Conservation (phyloP, 257 asterid genomes). For the Handroanthus guayacan region DNA sequence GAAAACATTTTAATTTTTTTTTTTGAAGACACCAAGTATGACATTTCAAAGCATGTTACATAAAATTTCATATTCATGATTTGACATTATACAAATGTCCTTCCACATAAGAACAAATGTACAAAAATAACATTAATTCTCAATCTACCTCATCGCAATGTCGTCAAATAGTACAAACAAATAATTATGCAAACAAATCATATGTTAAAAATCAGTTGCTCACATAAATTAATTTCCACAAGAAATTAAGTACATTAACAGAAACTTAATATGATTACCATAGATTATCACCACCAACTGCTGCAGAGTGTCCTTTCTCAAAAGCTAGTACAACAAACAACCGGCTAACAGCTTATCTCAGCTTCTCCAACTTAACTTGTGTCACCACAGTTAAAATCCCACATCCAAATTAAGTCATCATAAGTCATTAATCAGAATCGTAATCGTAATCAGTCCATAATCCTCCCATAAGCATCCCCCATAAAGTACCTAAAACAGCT, state of each 20-base stretch:
- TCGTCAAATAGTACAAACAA: conserved; percentile 29
- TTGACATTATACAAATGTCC: neutral
- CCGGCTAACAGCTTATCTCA: too few species aligned
- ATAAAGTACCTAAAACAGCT: conserved; percentile 72
- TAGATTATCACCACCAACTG: conserved; percentile 5
- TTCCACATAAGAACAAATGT: conserved; percentile 1
- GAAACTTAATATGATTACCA: conserved; percentile 27
- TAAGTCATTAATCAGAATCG: neutral
- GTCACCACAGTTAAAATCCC: conserved; percentile 7
- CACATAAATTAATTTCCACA: conserved; percentile 10
- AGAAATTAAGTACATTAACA: conserved; percentile 2
- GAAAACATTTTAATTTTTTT: too few species aligned
- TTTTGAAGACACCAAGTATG: too few species aligned
- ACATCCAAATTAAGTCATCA: neutral
- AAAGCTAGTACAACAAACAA: neutral
- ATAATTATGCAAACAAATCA: conserved; percentile 33
- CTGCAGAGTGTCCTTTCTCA: conserved; percentile 1
- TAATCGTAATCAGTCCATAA: conserved; percentile 46
- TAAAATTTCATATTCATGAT: too few species aligned
- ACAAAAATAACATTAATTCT: neutral
- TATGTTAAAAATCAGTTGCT: conserved; percentile 31
- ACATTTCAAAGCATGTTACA: too few species aligned
- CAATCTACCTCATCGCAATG: conserved; percentile 13
- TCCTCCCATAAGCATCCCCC: conserved; percentile 78
- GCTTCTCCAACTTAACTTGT: too few species aligned